Evolutionary conservation across 805 yeast genomes (phyloP), one percentile per base, ranked within the genome.

Genomic region (Candida schatavii): DNA sequence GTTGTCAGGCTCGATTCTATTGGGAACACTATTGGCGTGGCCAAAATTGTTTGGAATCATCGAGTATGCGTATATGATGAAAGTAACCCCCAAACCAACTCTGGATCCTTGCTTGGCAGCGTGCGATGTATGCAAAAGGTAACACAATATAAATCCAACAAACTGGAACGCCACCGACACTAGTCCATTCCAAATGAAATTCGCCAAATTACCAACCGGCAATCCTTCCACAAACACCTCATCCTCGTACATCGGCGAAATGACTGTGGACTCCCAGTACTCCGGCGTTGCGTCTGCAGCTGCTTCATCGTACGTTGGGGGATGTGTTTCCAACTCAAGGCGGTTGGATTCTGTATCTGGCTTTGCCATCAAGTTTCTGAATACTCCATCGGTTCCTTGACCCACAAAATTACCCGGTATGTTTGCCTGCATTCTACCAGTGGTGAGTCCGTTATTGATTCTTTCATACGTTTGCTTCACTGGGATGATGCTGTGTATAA

Each of bases 61-160:
- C 37, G 55, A 55, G 53, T 56, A 64, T 6, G 73, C 96, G 49
- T 82, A 80, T 41, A 83, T 78, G 40, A 91, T 70, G 48, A 93
- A 76, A 0, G 96, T 88, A 46, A 86, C 57, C 2, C 98, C 98
- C 43, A 93, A 66, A 0, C 99, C 99, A 15, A 91, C 85, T 46
- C 96, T 72, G 1, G 97, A 84, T 2, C 99, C 99, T 55, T 90
- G 90, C 58, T 88, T 88, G 3, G 97, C 96, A 4, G 98, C 97
- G 59, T 93, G 99, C 2, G 97, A 87, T 0, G 98, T 91, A 63
- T 93, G 98, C 41, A 93, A 70, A 35, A 91, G 68, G 58, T 90
- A 93, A 5, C 98, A 90, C 42, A 91, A 72, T 32, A 93, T 72
- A 64, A 93, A 93, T 3, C 99, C 99, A 25, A 91, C 84, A 59